phyloP scores from a whole-genome alignment of 257 asterid species.

The Nicotiana attenuata region DNA sequence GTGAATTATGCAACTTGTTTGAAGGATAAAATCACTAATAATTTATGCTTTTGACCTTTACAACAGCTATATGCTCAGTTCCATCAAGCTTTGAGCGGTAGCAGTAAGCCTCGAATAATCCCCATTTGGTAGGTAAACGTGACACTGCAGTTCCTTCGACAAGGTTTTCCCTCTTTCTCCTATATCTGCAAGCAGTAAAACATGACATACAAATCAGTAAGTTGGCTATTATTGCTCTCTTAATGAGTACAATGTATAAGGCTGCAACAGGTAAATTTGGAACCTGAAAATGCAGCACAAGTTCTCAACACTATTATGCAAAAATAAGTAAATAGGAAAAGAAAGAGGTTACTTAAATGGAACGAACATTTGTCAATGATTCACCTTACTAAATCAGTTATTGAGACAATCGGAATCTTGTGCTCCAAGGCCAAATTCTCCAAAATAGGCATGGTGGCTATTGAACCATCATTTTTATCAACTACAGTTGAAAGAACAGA shows the following conservation, averaged over 20 bases:
- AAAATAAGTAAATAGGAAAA: neutral
- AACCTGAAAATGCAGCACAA: neutral
- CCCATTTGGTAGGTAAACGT: conserved; percentile 73
- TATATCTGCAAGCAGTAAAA: conserved; percentile 37
- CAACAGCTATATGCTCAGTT: conserved; percentile 65
- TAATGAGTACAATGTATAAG: neutral
- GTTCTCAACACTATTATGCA: neutral
- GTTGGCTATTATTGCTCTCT: neutral
- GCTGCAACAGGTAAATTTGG: neutral
- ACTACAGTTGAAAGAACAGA: conserved; percentile 65
- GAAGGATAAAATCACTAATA: neutral
- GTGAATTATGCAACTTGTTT: neutral
- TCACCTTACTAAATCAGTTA: conserved; percentile 74
- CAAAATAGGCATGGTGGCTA: conserved; percentile 44
- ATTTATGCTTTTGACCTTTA: conserved; percentile 37
- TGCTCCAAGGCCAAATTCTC: conserved; percentile 46
- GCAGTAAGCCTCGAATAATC: conserved; percentile 53
- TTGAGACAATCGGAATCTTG: conserved; percentile 57
- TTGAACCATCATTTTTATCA: conserved; percentile 59
- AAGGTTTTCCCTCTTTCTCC: conserved; percentile 72
- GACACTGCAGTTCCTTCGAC: conserved; percentile 66
- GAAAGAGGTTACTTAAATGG: neutral
- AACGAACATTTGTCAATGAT: neutral
- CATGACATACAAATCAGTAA: neutral
- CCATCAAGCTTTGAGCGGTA: conserved; percentile 75